Base-by-base conservation (phyloP, 441 rosid species). In the Gossypium gossypioides region DNA sequence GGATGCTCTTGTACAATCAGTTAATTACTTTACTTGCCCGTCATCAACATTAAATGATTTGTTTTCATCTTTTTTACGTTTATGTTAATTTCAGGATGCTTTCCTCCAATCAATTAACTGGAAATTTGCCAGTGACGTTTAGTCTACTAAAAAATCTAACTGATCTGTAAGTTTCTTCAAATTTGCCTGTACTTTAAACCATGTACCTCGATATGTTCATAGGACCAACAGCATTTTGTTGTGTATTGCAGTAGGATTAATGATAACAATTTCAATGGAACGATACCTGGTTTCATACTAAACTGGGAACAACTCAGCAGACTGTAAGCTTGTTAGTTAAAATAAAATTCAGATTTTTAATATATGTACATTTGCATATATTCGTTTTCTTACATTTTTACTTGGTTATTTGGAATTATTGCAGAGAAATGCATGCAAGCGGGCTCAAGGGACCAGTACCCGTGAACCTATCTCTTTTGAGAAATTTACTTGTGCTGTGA, bases 391-490 rank as follows among this genome's bases (percentile, higher is more conserved):
- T 10, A 52, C 55, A 62, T 19, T 25, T 51, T 15, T 34, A 50
- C 56, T 60, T 55, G 56, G 64, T 72, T 22, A 24, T 58, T 55
- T 56, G 73, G 58, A 67, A 34, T 75, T 13, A 16, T 55, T 76
- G 78, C 69, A 88, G 93, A 9, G 91, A 88, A 80, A 80, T 91
- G 79, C 83, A 78, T 21, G 87, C 86, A 71, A 85, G 88, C 78
- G 94, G 91, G 74, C 87, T 89, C 32, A 50, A 74, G 44, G 97
- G 94, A 68, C 90, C 89, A 12, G 84, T 91, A 77, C 92, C 89
- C 37, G 57, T 89, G 10, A 75, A 52, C 48, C 75, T 89, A 69
- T 86, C 91, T 16, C 46, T 21, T 66, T 74, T 87, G 83, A 72
- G 63, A 68, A 71, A 77, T 12, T 80, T 91, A 58, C 4, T 0